phyloP scores from a whole-genome alignment of 2,329 filamentous ascomycete species.

The Phaeoacremonium minimum region DNA sequence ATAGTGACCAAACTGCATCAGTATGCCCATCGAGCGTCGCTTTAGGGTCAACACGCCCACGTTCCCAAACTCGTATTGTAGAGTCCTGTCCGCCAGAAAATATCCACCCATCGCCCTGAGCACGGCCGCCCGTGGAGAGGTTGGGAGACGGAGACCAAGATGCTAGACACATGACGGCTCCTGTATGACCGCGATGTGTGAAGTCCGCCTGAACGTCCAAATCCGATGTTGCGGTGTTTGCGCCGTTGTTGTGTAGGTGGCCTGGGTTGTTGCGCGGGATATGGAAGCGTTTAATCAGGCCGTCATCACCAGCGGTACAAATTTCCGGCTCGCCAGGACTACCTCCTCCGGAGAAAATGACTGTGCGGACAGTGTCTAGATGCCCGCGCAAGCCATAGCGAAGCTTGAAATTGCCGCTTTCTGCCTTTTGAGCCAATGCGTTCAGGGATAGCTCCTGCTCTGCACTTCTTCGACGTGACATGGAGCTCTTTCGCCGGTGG shows the following conservation, averaged over 20 bases:
- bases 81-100: constrained; percentile 96
- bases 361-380: constrained; percentile 86
- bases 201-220: constrained; percentile 91
- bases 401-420: constrained; percentile 81
- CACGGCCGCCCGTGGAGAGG: constrained; percentile 84
- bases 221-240: constrained; percentile 61
- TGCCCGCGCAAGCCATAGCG: constrained; percentile 89
- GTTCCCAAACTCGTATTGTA: constrained; percentile 92
- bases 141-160: constrained; percentile 84
- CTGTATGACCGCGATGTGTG: constrained; percentile 90
- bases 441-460: constrained; percentile 60
- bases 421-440: constrained; percentile 50
- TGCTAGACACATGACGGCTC: constrained; percentile 80
- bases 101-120: constrained; percentile 92
- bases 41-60: constrained; percentile 90
- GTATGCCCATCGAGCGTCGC: constrained; percentile 91
- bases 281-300: constrained; percentile 94
- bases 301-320: constrained; percentile 92
- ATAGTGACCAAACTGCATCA: constrained; percentile 93
- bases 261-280: constrained; percentile 73
- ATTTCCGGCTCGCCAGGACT: constrained; percentile 95
- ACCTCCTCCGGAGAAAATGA: constrained; percentile 95
- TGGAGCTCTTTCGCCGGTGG: constrained; percentile 77
- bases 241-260: constrained; percentile 31
- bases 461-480: constrained; percentile 64